Evolutionary conservation across 2,329 filamentous ascomycete genomes (phyloP).

Genomic region (Calonectria naviculata): DNA sequence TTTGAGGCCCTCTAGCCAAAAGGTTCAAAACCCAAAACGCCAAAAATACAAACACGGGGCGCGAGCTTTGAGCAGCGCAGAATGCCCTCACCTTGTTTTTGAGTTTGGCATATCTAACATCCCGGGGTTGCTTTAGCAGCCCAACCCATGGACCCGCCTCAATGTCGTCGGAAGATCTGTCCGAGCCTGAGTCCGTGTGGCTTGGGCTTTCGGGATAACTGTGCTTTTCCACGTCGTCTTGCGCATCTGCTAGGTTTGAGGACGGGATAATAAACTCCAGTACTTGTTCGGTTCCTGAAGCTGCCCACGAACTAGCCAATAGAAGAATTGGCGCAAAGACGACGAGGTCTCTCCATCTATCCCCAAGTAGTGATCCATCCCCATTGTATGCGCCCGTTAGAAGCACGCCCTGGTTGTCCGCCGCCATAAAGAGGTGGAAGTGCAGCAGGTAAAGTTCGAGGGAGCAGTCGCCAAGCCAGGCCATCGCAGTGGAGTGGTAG

Average conservation of each 20-base stretch:
- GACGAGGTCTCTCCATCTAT: slow-evolving; percentile 38
- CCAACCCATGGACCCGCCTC: background rate
- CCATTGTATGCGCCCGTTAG: slow-evolving; percentile 34
- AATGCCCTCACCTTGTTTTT: background rate
- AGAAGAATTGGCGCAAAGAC: slow-evolving; percentile 35
- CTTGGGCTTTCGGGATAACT: background rate
- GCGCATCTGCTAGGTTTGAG: background rate
- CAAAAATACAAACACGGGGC: background rate
- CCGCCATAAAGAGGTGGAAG: slow-evolving; percentile 70
- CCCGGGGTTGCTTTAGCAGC: background rate
- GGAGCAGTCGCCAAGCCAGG: slow-evolving; percentile 65
- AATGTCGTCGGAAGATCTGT: background rate
- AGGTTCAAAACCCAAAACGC: background rate
- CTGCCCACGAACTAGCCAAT: slow-evolving; percentile 22
- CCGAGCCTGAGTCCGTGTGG: background rate
- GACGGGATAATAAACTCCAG: background rate
- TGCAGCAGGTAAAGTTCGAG: slow-evolving; percentile 71
- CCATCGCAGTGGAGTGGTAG: slow-evolving; percentile 53
- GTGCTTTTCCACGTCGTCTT: background rate
- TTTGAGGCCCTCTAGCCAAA: background rate
- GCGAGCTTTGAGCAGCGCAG: background rate
- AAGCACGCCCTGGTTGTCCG: slow-evolving; percentile 62
- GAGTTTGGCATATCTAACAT: background rate
- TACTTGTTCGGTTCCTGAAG: background rate
- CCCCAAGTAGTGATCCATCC: slow-evolving; percentile 33